Evolutionary conservation across 352 stramenopile species (phyloP), one percentile per base, ranked within the genome.

Genomic region (Globisporangium canariense): DNA sequence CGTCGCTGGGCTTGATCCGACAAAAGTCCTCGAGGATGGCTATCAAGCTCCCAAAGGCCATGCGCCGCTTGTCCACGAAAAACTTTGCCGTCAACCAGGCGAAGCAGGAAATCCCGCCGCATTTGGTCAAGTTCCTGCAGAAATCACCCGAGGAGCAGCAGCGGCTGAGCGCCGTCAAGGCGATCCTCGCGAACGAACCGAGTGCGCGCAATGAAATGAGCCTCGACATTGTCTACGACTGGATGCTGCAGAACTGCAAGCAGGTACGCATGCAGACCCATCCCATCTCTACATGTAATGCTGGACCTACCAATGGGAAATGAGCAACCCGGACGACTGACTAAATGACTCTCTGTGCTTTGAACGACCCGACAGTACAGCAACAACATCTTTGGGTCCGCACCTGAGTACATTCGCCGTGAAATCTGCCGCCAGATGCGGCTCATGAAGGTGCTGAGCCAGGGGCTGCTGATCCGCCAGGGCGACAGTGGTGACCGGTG

Each of bases 221-320:
- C 58, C 78, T 90, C 34, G 78, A 90, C 20, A 45, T 90, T 1
- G 77, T 92, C 4, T 92, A 90, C 71, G 70, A 78, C 46, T 92
- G 83, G 83, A 92, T 92, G 83, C 70, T 90, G 52, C 74, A 83
- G 45, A 89, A 90, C 71, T 92, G 83, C 58, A 88, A 89, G 57
- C 79, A 89, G 62, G 25, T 28, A 28, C 25, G 25, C 25, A 28
- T 28, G 25, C 25, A 28, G 25, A 28, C 25, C 25, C 25, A 28
- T 28, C 25, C 25, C 25, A 28, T 28, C 25, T 1, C 25, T 28
- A 28, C 25, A 28, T 28, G 25, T 28, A 28, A 28, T 28, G 25
- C 25, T 28, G 25, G 25, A 28, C 25, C 25, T 28, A 28, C 25
- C 25, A 28, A 28, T 28, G 25, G 11, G 50, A n/a, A n/a, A 53